Conservation (phyloP, 768 basidiomycete genomes). For the Chalciporus sphaerocephalus region DNA sequence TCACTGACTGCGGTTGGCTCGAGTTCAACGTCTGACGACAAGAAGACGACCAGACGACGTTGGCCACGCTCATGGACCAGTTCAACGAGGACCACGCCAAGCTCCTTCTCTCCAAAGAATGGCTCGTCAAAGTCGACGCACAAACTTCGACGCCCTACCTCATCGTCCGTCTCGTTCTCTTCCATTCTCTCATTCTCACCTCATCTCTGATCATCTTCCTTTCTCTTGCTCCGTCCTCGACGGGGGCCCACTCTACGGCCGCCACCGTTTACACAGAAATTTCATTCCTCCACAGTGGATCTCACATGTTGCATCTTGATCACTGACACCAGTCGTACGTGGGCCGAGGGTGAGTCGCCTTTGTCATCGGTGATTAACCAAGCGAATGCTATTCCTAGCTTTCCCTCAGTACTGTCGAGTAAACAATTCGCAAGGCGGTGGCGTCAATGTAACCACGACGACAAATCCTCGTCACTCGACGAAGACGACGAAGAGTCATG, state of each 20-base stretch:
- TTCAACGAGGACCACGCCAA: conserved; percentile 54
- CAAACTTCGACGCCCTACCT: conserved; percentile 64
- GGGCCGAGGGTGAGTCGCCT: conserved; percentile 60
- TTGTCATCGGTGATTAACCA: conserved; percentile 20
- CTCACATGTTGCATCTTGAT: conserved; percentile 56
- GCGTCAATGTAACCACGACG: conserved; percentile 51
- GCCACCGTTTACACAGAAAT: conserved; percentile 49
- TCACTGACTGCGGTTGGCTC: too few species aligned
- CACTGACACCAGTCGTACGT: conserved; percentile 71
- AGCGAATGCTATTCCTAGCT: conserved; percentile 13
- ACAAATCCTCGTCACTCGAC: conserved; percentile 26
- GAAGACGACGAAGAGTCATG: conserved; percentile 56
- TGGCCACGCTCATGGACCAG: conserved; percentile 46
- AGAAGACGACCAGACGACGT: not conserved
- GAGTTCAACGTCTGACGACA: too few species aligned
- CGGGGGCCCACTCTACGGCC: conserved; percentile 7
- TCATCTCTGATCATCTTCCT: conserved; percentile 3
- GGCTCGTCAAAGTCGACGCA: conserved; percentile 65
- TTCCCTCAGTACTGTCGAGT: conserved; percentile 44
- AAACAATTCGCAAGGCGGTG: conserved; percentile 66
- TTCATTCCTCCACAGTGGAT: conserved; percentile 51
- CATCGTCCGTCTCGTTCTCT: conserved; percentile 48
- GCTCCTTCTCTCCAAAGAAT: conserved; percentile 59
- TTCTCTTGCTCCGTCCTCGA: not conserved
- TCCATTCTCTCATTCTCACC: conserved; percentile 5